Percentiles rank a stretch among this genome's conserved stretches.
Evolutionary conservation across 495 filamentous ascomycete genomes (phyloP).

Genomic region (Talaromyces ruber): DNA sequence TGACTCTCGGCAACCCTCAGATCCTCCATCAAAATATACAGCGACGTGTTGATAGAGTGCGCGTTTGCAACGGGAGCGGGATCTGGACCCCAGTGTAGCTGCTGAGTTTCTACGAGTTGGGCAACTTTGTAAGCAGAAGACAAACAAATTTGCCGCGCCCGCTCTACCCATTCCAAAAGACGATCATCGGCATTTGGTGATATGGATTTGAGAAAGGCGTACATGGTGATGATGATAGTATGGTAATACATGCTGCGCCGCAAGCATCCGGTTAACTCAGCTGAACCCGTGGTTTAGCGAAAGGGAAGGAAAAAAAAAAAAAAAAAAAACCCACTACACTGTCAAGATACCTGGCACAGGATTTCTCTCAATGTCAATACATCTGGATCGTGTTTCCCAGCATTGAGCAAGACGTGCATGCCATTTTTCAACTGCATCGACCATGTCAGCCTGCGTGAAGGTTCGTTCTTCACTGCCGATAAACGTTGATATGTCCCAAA

Average conservation of each 20-base stretch:
- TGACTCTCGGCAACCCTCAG: slow-evolving; percentile 16
- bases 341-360: neutral
- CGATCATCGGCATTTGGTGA: neutral
- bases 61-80: slow-evolving; percentile 24
- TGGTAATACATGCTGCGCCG: slow-evolving; percentile 18
- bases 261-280: neutral
- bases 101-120: slow-evolving; percentile 19
- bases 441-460: neutral
- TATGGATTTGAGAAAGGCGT: slow-evolving; percentile 12
- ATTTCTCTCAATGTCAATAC: neutral
- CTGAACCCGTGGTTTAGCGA: neutral
- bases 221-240: slow-evolving; percentile 20
- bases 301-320: too few species aligned
- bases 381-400: neutral
- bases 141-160: slow-evolving; percentile 13
- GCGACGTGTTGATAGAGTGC: slow-evolving; percentile 21
- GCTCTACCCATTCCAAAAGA: slow-evolving; percentile 4
- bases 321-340: neutral
- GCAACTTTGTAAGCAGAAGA: slow-evolving; percentile 20
- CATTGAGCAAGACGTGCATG: slow-evolving; percentile 4
- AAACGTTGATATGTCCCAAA: slow-evolving; percentile 7
- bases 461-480: slow-evolving; percentile 9
- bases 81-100: slow-evolving; percentile 21
- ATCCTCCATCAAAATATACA: slow-evolving; percentile 22
- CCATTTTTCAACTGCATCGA: neutral